Conservation (phyloP, 306 rosid species). For the Cicer judaicum region DNA sequence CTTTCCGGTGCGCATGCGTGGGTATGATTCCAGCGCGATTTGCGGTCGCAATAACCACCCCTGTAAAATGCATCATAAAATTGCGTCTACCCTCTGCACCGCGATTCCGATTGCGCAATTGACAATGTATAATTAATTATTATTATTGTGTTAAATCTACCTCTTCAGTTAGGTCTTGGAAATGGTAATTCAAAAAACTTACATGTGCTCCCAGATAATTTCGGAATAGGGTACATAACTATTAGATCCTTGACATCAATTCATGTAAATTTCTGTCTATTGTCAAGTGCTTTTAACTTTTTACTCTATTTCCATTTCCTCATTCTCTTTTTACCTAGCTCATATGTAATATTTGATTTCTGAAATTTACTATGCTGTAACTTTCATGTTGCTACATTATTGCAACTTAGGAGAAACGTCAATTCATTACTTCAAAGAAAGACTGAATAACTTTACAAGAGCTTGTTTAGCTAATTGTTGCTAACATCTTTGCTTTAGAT, state of each 20-base stretch:
- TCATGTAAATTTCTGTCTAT: too few relatives aligned
- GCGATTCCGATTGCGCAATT: too few relatives aligned
- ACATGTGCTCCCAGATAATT: too few relatives aligned
- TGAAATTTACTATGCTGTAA: constrained; percentile 31
- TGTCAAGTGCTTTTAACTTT: too few relatives aligned
- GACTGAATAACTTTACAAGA: constrained; percentile 67
- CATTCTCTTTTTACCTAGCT: not conserved
- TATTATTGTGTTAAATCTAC: not conserved
- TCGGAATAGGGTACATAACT: too few relatives aligned
- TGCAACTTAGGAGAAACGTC: constrained; percentile 71
- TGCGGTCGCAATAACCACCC: too few relatives aligned
- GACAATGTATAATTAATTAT: not conserved
- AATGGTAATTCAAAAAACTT: not conserved
- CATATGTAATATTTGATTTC: constrained; percentile 1
- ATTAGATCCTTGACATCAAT: too few relatives aligned
- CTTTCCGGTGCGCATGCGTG: too few relatives aligned
- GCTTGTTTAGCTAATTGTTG: constrained; percentile 64
- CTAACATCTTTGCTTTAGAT: not conserved
- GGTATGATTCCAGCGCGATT: too few relatives aligned
- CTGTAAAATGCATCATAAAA: too few relatives aligned
- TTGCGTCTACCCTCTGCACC: too few relatives aligned
- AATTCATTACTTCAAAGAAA: constrained; percentile 65
- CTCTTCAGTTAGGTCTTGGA: not conserved
- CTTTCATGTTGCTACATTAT: constrained; percentile 65
- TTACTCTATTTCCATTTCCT: too few relatives aligned